A percentile compares a stretch with the other conserved stretches of the same genome.
Evolutionary conservation across 257 asterid genomes (phyloP).

Genomic region (Fraxinus excelsior): DNA sequence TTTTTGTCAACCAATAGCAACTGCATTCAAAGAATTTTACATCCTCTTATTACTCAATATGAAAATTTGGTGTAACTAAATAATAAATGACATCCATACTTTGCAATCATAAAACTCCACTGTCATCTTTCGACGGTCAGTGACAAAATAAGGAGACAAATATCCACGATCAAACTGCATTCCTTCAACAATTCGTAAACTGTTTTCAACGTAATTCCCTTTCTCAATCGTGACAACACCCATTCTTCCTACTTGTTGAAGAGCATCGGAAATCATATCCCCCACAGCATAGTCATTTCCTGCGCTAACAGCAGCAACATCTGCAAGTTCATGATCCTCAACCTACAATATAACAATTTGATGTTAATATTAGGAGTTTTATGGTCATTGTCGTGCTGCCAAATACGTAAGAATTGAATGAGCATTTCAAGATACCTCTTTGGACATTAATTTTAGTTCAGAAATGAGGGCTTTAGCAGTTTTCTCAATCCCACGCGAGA

Average conservation of each 20-base stretch:
- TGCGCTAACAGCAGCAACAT: constrained; percentile 92
- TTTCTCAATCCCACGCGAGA: constrained; percentile 78
- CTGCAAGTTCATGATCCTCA: constrained; percentile 74
- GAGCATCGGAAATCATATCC: constrained; percentile 69
- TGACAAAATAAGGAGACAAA: constrained; percentile 79
- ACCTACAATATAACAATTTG: constrained; percentile 42
- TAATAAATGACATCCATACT: constrained; percentile 42
- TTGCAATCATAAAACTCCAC: constrained; percentile 81
- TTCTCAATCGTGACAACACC: constrained; percentile 72
- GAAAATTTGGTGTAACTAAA: constrained; percentile 11
- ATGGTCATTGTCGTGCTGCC: not conserved
- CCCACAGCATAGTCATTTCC: constrained; percentile 75
- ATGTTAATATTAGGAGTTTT: not conserved
- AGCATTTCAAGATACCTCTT: constrained; percentile 44
- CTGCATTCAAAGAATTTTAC: constrained; percentile 47
- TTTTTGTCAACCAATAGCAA: constrained; percentile 80
- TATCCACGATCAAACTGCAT: constrained; percentile 92
- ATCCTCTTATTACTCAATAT: constrained; percentile 2
- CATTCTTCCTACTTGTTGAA: constrained; percentile 60
- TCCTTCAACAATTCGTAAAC: constrained; percentile 68
- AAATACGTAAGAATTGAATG: not conserved
- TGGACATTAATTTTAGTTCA: constrained; percentile 79
- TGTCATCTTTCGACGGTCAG: constrained; percentile 64
- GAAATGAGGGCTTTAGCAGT: constrained; percentile 66
- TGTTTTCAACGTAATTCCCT: constrained; percentile 64